A percentile compares a stretch with the other conserved stretches of the same genome.
phyloP scores from a whole-genome alignment of 495 filamentous ascomycete species.

The Neurospora africana region DNA sequence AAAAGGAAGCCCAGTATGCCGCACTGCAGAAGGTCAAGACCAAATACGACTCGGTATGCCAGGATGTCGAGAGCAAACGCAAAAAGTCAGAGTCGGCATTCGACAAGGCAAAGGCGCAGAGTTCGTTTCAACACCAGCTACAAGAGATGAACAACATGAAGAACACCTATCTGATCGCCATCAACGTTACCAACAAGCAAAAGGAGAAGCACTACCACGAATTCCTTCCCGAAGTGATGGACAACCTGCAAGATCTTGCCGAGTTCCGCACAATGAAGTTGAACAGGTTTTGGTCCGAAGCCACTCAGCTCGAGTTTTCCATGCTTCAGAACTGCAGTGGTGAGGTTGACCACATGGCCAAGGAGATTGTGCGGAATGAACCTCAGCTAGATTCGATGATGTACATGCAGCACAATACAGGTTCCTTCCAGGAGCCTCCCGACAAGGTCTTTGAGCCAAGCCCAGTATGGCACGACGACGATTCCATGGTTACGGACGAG shows the following conservation, averaged over 20 bases:
- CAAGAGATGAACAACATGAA: constrained; percentile 94
- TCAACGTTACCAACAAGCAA: constrained; percentile 92
- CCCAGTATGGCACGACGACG: constrained; percentile 95
- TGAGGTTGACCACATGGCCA: constrained; percentile 57
- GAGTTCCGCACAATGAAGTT: constrained; percentile 75
- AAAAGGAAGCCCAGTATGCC: constrained; percentile 69
- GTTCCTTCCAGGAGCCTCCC: constrained; percentile 65
- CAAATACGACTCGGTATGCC: constrained; percentile 83
- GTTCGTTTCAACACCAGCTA: constrained; percentile 79
- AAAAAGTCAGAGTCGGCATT: constrained; percentile 89
- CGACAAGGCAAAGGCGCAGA: constrained; percentile 82
- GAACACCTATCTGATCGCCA: constrained; percentile 91
- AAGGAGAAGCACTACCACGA: constrained; percentile 96
- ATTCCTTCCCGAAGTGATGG: constrained; percentile 86
- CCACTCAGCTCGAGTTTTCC: constrained; percentile 63
- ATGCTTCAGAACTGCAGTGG: constrained; percentile 61
- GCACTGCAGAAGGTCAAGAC: constrained; percentile 86
- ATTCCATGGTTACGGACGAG: constrained; percentile 70
- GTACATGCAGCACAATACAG: constrained; percentile 88
- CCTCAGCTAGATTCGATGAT: constrained; percentile 90
- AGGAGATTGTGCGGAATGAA: constrained; percentile 80
- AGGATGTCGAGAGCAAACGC: constrained; percentile 87
- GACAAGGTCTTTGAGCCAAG: constrained; percentile 88
- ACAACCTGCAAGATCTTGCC: constrained; percentile 83
- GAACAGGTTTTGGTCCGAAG: constrained; percentile 76